Evolutionary conservation across 805 yeast genomes (phyloP).

Genomic region (Candida incommunis): DNA sequence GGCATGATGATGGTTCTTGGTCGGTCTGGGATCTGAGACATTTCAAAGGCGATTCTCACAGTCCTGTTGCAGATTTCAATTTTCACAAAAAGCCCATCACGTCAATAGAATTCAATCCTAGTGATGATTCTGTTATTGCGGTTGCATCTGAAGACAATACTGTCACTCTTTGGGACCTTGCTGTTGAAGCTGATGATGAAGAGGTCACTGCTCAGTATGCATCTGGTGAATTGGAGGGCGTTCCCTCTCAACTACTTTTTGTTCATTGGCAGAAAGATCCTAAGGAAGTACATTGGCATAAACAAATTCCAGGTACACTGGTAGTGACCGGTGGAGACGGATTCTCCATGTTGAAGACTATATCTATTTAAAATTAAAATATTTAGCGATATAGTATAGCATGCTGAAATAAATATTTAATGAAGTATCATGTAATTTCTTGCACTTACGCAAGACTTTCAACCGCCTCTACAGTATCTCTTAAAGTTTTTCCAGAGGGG

Average conservation of each 20-base stretch:
- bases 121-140: conserved; percentile 90
- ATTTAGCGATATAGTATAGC: no score
- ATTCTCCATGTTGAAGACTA: conserved; percentile 88
- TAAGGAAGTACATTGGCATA: conserved; percentile 96
- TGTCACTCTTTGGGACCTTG: conserved; percentile 93
- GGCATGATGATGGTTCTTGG: conserved; percentile 97
- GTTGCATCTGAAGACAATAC: conserved; percentile 95
- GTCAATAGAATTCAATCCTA: conserved; percentile 85
- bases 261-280: conserved; percentile 98
- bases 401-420: no score
- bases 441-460: no score
- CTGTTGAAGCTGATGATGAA: conserved; percentile 97
- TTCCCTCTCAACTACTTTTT: conserved; percentile 84
- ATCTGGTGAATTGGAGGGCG: conserved; percentile 66
- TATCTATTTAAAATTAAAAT: conserved; percentile 80
- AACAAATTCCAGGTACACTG: conserved; percentile 89
- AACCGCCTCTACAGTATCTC: conserved; percentile 1
- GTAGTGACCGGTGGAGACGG: conserved; percentile 95
- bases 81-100: conserved; percentile 93
- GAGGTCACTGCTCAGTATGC: conserved; percentile 84
- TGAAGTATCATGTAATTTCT: no score
- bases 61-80: conserved; percentile 88
- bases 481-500: conserved; percentile 14
- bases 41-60: conserved; percentile 47
- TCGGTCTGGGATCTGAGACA: conserved; percentile 95